Base-by-base conservation (phyloP, 306 rosid genomes). In the Corylus americana region DNA sequence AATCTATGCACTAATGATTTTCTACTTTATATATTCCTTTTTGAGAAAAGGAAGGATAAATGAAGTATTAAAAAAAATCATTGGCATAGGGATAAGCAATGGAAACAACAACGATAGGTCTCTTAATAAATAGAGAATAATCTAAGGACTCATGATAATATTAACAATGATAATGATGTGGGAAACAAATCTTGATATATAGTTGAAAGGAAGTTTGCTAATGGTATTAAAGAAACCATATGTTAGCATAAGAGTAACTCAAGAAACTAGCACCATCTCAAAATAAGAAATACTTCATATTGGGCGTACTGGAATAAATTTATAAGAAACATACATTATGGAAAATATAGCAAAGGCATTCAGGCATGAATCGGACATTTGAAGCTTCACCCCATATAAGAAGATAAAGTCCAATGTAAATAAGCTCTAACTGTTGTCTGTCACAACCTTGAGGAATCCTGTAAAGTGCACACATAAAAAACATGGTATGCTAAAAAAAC, bases 321-420 rank as follows among this genome's bases (percentile, higher is more conserved):
- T 55, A 53, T 75, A 44, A 71, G 74, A 77, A 79, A 82, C 92
- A 83, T 85, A 96, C 99, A 83, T 87, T 83, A 85, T 96, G 99
- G 87, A 96, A 96, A 78, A 96, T 90, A 79, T 91, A 96, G 92
- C 99, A 96, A 69, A 96, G 76, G 84, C 99, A 96, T 89, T 96
- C 99, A 68, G 99, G 97, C 99, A 96, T 96, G 88, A 96, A 96
- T 55, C 99, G 96, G 79, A 91, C 55, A 81, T 96, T 96, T 83
- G 99, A 93, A 88, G 99, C 99, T 90, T 96, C 99, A 50, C 99
- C 99, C 99, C 99, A 96, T 79, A 96, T 91, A 81, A 96, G 97
- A 87, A 96, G 89, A 90, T 93, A 92, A 79, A 96, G 99, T 48
- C 89, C 96, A 70, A 91, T 89, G 84, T 88, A 93, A 67, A 96